Conservation (phyloP, 139 green algal species). For the Chlorella sp. region DNA sequence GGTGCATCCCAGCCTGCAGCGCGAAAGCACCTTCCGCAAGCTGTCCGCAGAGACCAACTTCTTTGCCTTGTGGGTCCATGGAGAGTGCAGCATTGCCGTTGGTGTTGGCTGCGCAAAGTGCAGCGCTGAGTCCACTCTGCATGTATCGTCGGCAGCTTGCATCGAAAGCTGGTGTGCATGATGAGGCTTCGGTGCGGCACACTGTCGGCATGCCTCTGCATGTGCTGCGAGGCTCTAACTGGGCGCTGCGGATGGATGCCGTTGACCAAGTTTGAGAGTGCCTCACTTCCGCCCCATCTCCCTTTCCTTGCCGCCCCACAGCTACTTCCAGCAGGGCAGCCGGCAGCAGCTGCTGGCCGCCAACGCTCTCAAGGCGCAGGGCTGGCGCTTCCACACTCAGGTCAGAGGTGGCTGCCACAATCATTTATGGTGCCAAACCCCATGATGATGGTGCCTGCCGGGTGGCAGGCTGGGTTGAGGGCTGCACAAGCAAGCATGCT, state of each 20-base stretch:
- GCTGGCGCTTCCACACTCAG: slow-evolving; percentile 43
- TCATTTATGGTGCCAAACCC: too few relatives aligned
- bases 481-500: too few relatives aligned
- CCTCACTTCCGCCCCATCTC: too few relatives aligned
- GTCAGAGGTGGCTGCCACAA: not conserved
- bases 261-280: too few relatives aligned
- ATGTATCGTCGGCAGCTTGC: not conserved
- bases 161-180: not conserved
- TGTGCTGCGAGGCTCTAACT: too few relatives aligned
- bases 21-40: slow-evolving; percentile 6
- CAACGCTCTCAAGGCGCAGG: slow-evolving; percentile 35
- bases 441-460: not conserved
- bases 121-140: not conserved
- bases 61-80: slow-evolving; percentile 39
- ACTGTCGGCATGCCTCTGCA: too few relatives aligned
- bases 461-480: too few relatives aligned
- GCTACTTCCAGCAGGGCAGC: slow-evolving; percentile 15
- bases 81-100: slow-evolving; percentile 6
- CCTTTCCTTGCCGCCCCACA: not conserved
- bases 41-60: slow-evolving; percentile 33
- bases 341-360: slow-evolving; percentile 42
- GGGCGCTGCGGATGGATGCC: too few relatives aligned
- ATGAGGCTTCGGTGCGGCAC: not conserved
- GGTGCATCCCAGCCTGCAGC: slow-evolving; percentile 30
- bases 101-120: not conserved